Percentiles rank a stretch among this genome's conserved stretches.
phyloP scores from a whole-genome alignment of 2,329 filamentous ascomycete genomes.

The Cadophora malorum region DNA sequence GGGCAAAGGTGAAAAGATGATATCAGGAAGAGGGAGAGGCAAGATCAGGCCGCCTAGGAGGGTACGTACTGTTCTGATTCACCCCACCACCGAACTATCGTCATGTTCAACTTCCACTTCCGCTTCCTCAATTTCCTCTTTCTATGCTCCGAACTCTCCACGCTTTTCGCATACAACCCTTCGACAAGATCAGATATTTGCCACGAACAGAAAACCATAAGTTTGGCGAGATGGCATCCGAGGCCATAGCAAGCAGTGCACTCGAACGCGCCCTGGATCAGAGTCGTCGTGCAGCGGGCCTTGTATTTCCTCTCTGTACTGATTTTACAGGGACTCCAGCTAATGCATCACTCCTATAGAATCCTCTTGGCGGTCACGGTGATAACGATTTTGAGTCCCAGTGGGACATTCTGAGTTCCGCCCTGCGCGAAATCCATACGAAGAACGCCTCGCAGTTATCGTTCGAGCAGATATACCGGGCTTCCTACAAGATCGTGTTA shows the following conservation, averaged over 20 bases:
- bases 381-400: slow-evolving; percentile 84
- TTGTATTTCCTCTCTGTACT: slow-evolving; percentile 13
- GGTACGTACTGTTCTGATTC: slow-evolving; percentile 55
- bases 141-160: slow-evolving; percentile 1
- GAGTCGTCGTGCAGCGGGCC: neutral
- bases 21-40: slow-evolving; percentile 57
- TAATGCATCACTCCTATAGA: slow-evolving; percentile 49
- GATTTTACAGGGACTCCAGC: neutral
- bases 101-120: neutral
- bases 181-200: neutral
- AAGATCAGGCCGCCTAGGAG: slow-evolving; percentile 72
- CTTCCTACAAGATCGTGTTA: slow-evolving; percentile 91
- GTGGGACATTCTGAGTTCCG: slow-evolving; percentile 79
- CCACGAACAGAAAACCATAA: neutral
- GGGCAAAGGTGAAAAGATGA: slow-evolving; percentile 47
- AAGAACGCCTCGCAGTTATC: slow-evolving; percentile 90
- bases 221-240: slow-evolving; percentile 18
- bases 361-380: slow-evolving; percentile 53
- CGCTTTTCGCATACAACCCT: too few species aligned
- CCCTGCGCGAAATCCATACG: slow-evolving; percentile 86
- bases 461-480: slow-evolving; percentile 94
- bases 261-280: slow-evolving; percentile 19
- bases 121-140: neutral
- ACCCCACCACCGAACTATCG: slow-evolving; percentile 18
- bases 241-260: slow-evolving; percentile 4